phyloP scores from a whole-genome alignment of 1,284 basidiomycete genomes.

The Ceratorhiza oryzae-sativae region DNA sequence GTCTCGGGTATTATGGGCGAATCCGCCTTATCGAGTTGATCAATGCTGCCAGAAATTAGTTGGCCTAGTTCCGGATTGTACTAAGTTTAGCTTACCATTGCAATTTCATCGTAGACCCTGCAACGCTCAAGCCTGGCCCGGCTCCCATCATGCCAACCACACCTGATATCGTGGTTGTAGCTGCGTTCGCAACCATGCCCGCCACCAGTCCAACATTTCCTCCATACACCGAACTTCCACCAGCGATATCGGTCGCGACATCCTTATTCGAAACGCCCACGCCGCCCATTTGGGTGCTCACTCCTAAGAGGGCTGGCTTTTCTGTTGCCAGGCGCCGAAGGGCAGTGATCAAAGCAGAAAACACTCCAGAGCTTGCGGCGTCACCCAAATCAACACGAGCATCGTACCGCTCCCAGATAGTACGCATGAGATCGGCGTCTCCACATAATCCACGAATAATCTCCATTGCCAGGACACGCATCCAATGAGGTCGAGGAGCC shows the following conservation, averaged over 20 bases:
- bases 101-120: slow-evolving; percentile 79
- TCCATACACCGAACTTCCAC: slow-evolving; percentile 52
- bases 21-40: slow-evolving; percentile 95
- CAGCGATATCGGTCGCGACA: slow-evolving; percentile 45
- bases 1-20: slow-evolving; percentile 90
- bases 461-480: slow-evolving; percentile 89
- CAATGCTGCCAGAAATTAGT: slow-evolving; percentile 72
- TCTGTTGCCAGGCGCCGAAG: slow-evolving; percentile 86
- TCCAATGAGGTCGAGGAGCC: slow-evolving; percentile 73
- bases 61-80: slow-evolving; percentile 36
- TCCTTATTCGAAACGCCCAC: slow-evolving; percentile 62
- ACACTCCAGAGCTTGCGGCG: slow-evolving; percentile 60
- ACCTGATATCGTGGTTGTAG: slow-evolving; percentile 77
- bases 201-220: slow-evolving; percentile 76
- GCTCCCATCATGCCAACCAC: slow-evolving; percentile 74
- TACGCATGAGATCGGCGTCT: slow-evolving; percentile 81
- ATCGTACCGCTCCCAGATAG: slow-evolving; percentile 84
- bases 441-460: slow-evolving; percentile 88
- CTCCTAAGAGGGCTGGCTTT: slow-evolving; percentile 83
- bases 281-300: slow-evolving; percentile 79
- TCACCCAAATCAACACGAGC: slow-evolving; percentile 52
- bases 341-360: slow-evolving; percentile 79
- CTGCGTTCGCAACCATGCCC: slow-evolving; percentile 82
- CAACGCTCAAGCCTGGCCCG: slow-evolving; percentile 71
- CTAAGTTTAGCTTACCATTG: slow-evolving; percentile 67